A percentile compares a stretch with the other conserved stretches of the same genome.
phyloP scores from a whole-genome alignment of 1,139 yeast species.

The Candida sp. region DNA sequence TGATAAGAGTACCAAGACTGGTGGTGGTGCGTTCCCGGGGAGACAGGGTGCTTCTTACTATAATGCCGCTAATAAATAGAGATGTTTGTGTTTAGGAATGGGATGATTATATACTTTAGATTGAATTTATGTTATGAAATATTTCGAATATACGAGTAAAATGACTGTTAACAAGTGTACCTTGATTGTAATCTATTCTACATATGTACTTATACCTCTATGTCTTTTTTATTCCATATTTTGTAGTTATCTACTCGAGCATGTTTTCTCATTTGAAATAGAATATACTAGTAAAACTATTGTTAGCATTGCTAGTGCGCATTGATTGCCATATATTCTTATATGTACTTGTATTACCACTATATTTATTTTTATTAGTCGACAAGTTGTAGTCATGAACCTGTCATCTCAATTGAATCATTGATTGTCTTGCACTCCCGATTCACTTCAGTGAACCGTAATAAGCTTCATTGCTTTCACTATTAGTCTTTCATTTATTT shows the following conservation, averaged over 20 bases:
- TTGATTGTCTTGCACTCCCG: no score
- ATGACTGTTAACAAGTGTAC: background rate
- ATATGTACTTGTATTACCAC: background rate
- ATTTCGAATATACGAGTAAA: no score
- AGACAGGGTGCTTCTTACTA: constrained; percentile 36
- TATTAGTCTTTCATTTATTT: no score
- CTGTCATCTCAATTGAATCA: background rate
- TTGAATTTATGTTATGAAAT: no score
- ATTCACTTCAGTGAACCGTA: no score
- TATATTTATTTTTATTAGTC: background rate
- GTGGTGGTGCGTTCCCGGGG: constrained; percentile 39
- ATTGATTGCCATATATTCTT: background rate
- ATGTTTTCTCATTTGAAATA: no score
- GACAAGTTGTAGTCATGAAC: background rate
- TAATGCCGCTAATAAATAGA: constrained; percentile 29
- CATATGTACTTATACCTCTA: background rate
- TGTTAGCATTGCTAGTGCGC: background rate
- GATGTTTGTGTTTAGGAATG: background rate
- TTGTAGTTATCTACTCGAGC: no score
- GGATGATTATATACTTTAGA: background rate
- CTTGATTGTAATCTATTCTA: background rate
- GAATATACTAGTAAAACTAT: no score
- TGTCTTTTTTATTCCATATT: no score
- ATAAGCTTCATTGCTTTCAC: no score
- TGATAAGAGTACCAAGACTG: constrained; percentile 21